A percentile compares a stretch with the other conserved stretches of the same genome.
Evolutionary conservation across 805 yeast species (phyloP).

Genomic region (Metschnikowia proteae): DNA sequence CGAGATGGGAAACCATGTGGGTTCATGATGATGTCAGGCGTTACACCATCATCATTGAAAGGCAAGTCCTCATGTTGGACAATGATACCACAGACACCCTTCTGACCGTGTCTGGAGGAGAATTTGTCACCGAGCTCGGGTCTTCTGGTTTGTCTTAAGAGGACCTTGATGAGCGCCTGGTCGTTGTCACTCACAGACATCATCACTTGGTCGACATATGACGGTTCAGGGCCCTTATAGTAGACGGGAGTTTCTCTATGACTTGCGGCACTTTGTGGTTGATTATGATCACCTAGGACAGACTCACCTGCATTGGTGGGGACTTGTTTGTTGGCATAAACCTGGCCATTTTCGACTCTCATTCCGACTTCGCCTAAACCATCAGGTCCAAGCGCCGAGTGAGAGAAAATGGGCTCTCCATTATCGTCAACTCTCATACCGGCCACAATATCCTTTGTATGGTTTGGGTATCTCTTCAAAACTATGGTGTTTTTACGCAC

Average conservation of each 20-base stretch:
- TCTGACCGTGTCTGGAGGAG: constrained; percentile 90
- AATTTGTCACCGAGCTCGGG: constrained; percentile 98
- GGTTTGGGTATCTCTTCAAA: constrained; percentile 88
- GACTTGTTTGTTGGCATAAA: constrained; percentile 87
- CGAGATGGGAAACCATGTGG: constrained; percentile 99
- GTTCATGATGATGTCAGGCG: constrained; percentile 96
- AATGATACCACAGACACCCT: constrained; percentile 98
- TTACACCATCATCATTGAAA: constrained; percentile 85
- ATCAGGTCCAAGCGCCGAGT: constrained; percentile 83
- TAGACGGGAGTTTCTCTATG: constrained; percentile 89
- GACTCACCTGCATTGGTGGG: constrained; percentile 81
- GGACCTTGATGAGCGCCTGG: constrained; percentile 87
- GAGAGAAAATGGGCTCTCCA: constrained; percentile 81
- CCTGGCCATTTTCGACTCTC: constrained; percentile 87
- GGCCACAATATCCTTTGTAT: constrained; percentile 84
- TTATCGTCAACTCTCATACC: constrained; percentile 88
- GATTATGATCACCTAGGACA: constrained; percentile 41
- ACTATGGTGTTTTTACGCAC: constrained; percentile 87
- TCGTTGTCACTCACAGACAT: constrained; percentile 94
- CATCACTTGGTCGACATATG: constrained; percentile 96
- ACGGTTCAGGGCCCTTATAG: constrained; percentile 93
- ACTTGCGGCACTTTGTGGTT: constrained; percentile 44
- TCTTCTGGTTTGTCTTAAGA: constrained; percentile 90
- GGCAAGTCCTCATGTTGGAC: constrained; percentile 97
- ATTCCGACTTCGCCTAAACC: constrained; percentile 97